Percentiles rank a stretch among this genome's conserved stretches.
phyloP scores from a whole-genome alignment of 228 moss, liverwort and hornwort species.

The Sphagnum fallax region DNA sequence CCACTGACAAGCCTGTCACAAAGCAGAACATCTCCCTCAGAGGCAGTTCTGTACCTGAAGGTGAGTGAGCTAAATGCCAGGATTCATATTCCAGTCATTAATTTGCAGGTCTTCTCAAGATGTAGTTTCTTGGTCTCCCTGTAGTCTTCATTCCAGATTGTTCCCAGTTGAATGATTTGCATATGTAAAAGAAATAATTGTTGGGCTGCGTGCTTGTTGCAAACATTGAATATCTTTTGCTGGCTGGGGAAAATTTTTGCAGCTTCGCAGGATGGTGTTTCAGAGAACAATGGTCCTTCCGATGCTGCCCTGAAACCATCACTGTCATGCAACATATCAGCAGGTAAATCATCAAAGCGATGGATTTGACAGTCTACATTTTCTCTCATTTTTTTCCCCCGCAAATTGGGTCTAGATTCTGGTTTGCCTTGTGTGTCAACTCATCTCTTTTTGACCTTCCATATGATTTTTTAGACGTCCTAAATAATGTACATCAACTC shows the following conservation, averaged over 20 bases:
- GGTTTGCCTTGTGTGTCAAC: no score
- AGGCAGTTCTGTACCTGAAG: constrained; percentile 31
- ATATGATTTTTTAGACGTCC: no score
- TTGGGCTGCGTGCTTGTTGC: neutral
- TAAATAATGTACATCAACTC: no score
- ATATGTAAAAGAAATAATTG: neutral
- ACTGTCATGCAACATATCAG: neutral
- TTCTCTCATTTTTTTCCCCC: no score
- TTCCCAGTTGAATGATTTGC: neutral
- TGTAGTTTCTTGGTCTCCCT: neutral
- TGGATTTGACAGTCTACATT: constrained; percentile 2
- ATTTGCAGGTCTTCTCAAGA: neutral
- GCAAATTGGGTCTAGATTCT: no score
- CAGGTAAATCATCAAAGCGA: constrained; percentile 5
- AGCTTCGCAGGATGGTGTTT: constrained; percentile 5
- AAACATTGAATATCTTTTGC: neutral
- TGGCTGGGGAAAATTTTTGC: neutral
- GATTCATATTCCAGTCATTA: neutral
- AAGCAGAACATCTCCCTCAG: constrained; percentile 15
- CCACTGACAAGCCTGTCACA: constrained; percentile 25
- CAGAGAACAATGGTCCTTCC: neutral
- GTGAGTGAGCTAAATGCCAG: constrained; percentile 15
- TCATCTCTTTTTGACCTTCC: no score
- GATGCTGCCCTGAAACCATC: constrained; percentile 2
- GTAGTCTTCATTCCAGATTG: neutral